phyloP scores from a whole-genome alignment of 1,284 basidiomycete genomes.

The Tilletia horrida region DNA sequence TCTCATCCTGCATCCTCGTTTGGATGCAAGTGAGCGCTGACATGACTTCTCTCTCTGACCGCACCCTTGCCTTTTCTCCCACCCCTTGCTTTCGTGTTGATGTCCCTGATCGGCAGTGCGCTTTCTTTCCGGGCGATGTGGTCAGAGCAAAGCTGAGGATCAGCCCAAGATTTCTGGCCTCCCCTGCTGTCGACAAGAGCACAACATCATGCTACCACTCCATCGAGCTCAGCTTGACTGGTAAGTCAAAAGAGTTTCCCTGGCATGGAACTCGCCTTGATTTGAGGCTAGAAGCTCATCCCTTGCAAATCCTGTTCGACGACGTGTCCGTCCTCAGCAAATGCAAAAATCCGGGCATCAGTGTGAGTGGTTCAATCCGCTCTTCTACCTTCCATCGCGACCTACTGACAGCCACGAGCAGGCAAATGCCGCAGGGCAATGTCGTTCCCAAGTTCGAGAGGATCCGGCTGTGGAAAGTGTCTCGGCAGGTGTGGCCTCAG shows the following conservation, averaged over 20 bases:
- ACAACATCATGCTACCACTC: not conserved
- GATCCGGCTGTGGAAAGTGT: not conserved
- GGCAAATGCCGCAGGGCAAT: constrained; percentile 7
- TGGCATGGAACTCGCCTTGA: not conserved
- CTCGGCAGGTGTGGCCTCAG: not conserved
- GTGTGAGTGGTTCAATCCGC: not conserved
- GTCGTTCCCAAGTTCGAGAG: not conserved
- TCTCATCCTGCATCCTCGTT: too few relatives aligned
- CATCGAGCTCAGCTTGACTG: not conserved
- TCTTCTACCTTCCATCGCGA: too few relatives aligned
- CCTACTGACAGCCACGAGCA: not conserved
- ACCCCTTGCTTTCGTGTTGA: constrained; percentile 5
- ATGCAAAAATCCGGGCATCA: not conserved
- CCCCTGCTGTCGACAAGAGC: too few relatives aligned
- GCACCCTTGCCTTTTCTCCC: constrained; percentile 2
- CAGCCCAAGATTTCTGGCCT: not conserved
- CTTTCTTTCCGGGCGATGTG: not conserved
- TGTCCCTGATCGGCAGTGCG: not conserved
- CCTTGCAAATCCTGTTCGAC: too few relatives aligned
- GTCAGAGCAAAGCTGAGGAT: not conserved
- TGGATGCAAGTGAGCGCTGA: too few relatives aligned
- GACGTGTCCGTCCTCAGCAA: not conserved
- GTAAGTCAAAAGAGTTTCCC: not conserved
- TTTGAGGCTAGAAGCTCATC: not conserved
- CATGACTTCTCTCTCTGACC: not conserved